Percentiles rank a stretch among this genome's conserved stretches.
phyloP scores from a whole-genome alignment of 805 yeast genomes.

The Saccharomycopsis lassenensis region DNA sequence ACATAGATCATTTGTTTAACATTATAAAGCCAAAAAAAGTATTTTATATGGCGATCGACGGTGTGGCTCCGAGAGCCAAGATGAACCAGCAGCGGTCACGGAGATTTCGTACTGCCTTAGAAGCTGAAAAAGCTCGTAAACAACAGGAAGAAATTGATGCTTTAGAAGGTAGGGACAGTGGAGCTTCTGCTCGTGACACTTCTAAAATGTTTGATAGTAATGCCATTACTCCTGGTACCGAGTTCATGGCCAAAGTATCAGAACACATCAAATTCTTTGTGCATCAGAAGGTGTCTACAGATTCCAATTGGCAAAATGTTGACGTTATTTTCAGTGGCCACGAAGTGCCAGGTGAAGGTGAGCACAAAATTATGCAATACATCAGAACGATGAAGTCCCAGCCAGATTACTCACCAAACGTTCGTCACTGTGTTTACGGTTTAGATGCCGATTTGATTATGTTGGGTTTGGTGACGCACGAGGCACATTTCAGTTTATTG shows the following conservation, averaged over 20 bases:
- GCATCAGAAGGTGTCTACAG: conserved; percentile 78
- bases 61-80: conserved; percentile 97
- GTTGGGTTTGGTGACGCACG: conserved; percentile 85
- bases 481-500: conserved; percentile 87
- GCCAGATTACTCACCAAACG: conserved; percentile 61
- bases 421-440: conserved; percentile 91
- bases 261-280: conserved; percentile 75
- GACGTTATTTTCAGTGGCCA: conserved; percentile 80
- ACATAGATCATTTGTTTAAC: conserved; percentile 86
- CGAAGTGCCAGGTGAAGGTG: conserved; percentile 98
- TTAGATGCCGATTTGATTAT: conserved; percentile 93
- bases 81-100: conserved; percentile 97
- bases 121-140: conserved; percentile 65
- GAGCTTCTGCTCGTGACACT: conserved; percentile 2
- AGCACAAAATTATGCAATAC: conserved; percentile 91
- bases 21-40: conserved; percentile 78
- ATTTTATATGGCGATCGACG: conserved; percentile 95
- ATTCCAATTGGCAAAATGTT: conserved; percentile 73
- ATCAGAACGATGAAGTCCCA: conserved; percentile 73
- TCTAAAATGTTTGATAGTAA: conserved; percentile 71
- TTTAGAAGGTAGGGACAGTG: conserved; percentile 12
- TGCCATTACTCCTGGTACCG: conserved; percentile 94
- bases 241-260: conserved; percentile 85
- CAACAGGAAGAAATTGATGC: conserved; percentile 15
- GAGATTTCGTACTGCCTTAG: conserved; percentile 87